A percentile compares a stretch with the other conserved stretches of the same genome.
Conservation (phyloP, 208 protist genomes). For the Acanthamoeba lenticulata region DNA sequence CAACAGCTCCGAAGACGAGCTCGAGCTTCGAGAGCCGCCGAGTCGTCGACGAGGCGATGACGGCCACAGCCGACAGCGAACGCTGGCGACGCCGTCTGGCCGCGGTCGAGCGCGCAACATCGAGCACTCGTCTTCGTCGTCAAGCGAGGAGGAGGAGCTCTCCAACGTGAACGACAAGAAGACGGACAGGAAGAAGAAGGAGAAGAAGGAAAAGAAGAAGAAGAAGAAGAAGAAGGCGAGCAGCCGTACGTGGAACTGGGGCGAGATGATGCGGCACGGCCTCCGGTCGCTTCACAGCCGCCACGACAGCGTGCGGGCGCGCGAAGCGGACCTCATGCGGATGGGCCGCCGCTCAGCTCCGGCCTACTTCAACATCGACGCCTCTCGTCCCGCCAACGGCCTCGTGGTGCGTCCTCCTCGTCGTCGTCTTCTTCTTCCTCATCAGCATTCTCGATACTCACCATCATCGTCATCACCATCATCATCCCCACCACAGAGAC, state of each 20-base stretch:
- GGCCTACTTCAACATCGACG: constrained; percentile 32
- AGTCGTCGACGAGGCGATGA: too few relatives aligned
- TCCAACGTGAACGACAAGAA: not conserved
- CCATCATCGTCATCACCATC: not conserved
- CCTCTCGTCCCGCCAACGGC: not conserved
- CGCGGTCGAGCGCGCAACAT: not conserved
- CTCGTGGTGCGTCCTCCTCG: not conserved
- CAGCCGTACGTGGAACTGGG: not conserved
- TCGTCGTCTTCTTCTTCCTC: not conserved
- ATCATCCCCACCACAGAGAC: not conserved
- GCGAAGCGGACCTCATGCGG: not conserved
- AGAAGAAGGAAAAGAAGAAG: not conserved
- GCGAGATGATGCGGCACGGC: not conserved
- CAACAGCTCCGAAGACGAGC: not conserved
- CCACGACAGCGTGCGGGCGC: not conserved
- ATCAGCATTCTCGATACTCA: not conserved
- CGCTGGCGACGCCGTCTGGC: not conserved
- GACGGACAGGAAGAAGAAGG: not conserved
- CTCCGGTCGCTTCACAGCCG: constrained; percentile 16
- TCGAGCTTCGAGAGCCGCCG: not conserved
- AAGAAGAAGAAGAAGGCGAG: not conserved
- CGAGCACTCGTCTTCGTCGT: not conserved
- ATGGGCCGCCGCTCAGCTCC: not conserved
- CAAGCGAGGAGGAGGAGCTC: too few relatives aligned
- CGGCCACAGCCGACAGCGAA: not conserved